Base-by-base conservation (phyloP, 192 early-diverging fungal genomes). In the Rhizoclosmatium sp. region DNA sequence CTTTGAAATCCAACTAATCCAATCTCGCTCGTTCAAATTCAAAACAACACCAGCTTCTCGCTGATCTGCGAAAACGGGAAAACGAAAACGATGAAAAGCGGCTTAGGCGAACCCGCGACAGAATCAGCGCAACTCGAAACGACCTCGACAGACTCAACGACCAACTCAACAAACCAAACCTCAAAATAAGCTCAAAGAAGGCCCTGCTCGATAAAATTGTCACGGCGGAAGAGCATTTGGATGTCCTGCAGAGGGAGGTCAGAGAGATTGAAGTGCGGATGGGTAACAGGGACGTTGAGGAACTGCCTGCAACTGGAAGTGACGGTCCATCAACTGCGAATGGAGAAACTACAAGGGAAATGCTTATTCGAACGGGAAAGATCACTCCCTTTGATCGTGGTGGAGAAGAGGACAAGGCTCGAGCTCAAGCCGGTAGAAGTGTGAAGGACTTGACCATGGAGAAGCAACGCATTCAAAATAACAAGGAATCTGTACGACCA, bases 361-460 rank as follows among this genome's bases (percentile, higher is more conserved):
- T 87, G 58, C 80, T 93, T n/a, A 92, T 92, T 78, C 80, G 89
- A 19, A 91, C 86, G 47, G 92, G 88, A 59, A 93, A 90, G 78
- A 89, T 92, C 54, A 94, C 87, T 44, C 93, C 88, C 19, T 92
- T 91, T 84, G 82, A 89, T n/a, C 75, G 79, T 40, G 59, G 59
- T 4, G 59, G 44, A 9, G 77, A 41, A 23, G 76, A 61, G 19
- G 58, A 77, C 44, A 42, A 19, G n/a, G 51, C 44, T 44, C 68
- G 62, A 42, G 65, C 42, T 45, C 14, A n/a, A 16, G 60, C 56
- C 2, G 60, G 58, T 21, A 10, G 65, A 47, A 31, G 39, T 74
- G 64, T 66, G 4, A 48, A 46, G 51, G 67, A 81, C 66, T 62
- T 80, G n/a, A 44, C 65, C 23, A 62, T 61, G 2, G 78, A 80